Conservation (phyloP, 306 rosid genomes). For the Oxytropis ochrocephala region DNA sequence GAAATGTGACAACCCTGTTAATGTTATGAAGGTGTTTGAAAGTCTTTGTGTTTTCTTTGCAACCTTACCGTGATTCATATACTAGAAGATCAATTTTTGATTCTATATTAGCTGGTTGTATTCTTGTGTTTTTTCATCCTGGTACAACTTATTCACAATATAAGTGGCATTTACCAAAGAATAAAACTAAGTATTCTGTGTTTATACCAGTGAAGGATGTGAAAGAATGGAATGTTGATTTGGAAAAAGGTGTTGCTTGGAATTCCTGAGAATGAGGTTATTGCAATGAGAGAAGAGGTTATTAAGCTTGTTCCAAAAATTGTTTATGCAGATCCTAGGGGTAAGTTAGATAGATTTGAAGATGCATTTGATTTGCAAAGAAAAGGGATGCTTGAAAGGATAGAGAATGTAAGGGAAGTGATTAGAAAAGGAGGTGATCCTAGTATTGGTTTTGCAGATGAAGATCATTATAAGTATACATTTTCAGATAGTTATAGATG, state of each 20-base stretch:
- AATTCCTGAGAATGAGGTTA: conserved; percentile 42
- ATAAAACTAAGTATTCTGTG: conserved; percentile 54
- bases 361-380: conserved; percentile 81
- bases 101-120: conserved; percentile 75
- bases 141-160: conserved; percentile 86
- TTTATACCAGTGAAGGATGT: conserved; percentile 63
- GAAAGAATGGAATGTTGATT: conserved; percentile 38
- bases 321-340: conserved; percentile 61
- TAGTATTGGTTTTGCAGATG: conserved; percentile 77
- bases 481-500: conserved; percentile 33
- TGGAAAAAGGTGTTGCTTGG: conserved; percentile 47
- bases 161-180: conserved; percentile 62
- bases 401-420: conserved; percentile 48
- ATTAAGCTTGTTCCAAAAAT: conserved; percentile 60
- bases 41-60: conserved; percentile 69
- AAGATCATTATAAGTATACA: conserved; percentile 72
- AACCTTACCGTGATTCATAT: conserved; percentile 83
- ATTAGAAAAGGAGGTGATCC: conserved; percentile 65
- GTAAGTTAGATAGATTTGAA: conserved; percentile 31
- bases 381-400: conserved; percentile 59
- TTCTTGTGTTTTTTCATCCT: conserved; percentile 89
- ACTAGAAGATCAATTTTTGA: conserved; percentile 83
- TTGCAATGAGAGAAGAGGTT: conserved; percentile 73
- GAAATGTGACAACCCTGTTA: conserved; percentile 57
- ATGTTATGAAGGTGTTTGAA: conserved; percentile 51